Conservation (phyloP, 1,284 basidiomycete species). For the Cutaneotrichosporon sp. region DNA sequence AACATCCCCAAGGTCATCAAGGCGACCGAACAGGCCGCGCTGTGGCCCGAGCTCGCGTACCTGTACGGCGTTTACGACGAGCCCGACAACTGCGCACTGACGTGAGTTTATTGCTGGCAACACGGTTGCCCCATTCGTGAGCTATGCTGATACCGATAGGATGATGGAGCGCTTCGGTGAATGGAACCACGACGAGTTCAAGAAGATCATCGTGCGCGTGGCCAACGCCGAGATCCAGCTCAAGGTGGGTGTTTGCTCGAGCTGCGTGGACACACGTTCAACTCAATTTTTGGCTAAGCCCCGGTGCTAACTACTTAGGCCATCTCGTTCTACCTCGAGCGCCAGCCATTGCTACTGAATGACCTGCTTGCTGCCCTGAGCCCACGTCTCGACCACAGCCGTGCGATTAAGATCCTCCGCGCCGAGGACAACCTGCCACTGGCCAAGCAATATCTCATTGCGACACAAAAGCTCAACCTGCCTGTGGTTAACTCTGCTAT, state of each 20-base stretch:
- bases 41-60: slow-evolving; percentile 99
- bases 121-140: background rate
- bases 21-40: slow-evolving; percentile 89
- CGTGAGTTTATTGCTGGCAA: slow-evolving; percentile 45
- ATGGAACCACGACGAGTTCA: slow-evolving; percentile 98
- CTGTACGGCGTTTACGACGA: slow-evolving; percentile 85
- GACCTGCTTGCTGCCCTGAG: slow-evolving; percentile 89
- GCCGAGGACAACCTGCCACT: slow-evolving; percentile 82
- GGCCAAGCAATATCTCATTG: slow-evolving; percentile 91
- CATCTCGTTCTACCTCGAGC: slow-evolving; percentile 66
- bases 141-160: background rate
- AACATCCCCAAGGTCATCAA: slow-evolving; percentile 79
- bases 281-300: no score
- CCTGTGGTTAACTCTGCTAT: slow-evolving; percentile 97
- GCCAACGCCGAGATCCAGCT: slow-evolving; percentile 88
- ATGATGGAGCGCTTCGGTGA: slow-evolving; percentile 76
- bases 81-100: slow-evolving; percentile 50
- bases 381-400: slow-evolving; percentile 85
- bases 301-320: slow-evolving; percentile 49
- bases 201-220: slow-evolving; percentile 81
- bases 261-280: no score
- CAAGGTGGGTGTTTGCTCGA: no score
- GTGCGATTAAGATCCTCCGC: slow-evolving; percentile 90
- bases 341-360: slow-evolving; percentile 87
- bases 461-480: slow-evolving; percentile 94